A percentile compares a stretch with the other conserved stretches of the same genome.
Conservation (phyloP, 176 grass and related monocot species). For the Cocos nucifera region DNA sequence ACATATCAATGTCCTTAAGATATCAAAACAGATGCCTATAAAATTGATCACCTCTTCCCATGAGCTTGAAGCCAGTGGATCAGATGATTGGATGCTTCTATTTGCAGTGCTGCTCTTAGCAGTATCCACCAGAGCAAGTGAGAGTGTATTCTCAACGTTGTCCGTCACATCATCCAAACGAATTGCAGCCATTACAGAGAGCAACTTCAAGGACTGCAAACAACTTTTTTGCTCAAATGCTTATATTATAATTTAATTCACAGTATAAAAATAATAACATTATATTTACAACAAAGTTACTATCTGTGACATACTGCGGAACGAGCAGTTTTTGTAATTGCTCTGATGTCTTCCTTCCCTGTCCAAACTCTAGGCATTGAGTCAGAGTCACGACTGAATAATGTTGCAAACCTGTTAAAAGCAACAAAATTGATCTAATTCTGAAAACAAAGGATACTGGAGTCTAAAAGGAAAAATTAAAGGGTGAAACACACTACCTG, state of each 20-base stretch:
- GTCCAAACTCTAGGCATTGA: background rate
- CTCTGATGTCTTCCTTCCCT: background rate
- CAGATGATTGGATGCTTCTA: slow-evolving; percentile 62
- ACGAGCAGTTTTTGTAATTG: background rate
- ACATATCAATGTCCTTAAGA: no score
- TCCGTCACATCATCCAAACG: background rate
- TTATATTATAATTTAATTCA: no score
- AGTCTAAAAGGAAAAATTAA: background rate
- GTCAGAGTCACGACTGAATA: background rate
- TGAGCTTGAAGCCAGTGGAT: slow-evolving; percentile 83
- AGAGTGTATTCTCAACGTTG: background rate
- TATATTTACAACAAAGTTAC: no score
- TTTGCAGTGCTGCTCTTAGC: slow-evolving; percentile 43
- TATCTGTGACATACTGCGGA: background rate
- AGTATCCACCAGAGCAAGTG: slow-evolving; percentile 32
- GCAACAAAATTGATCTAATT: background rate
- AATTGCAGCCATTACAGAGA: background rate
- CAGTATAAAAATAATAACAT: background rate
- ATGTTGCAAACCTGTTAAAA: background rate
- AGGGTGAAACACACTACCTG: background rate
- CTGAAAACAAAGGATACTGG: background rate
- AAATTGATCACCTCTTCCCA: slow-evolving; percentile 72
- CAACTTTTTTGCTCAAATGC: background rate
- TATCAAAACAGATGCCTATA: slow-evolving; percentile 10
- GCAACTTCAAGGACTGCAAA: background rate